These are phyloP conservation scores for Trypanosoma congolense DNA, from an alignment of 208 protist genomes.

Conservation along the genomic window DNA sequence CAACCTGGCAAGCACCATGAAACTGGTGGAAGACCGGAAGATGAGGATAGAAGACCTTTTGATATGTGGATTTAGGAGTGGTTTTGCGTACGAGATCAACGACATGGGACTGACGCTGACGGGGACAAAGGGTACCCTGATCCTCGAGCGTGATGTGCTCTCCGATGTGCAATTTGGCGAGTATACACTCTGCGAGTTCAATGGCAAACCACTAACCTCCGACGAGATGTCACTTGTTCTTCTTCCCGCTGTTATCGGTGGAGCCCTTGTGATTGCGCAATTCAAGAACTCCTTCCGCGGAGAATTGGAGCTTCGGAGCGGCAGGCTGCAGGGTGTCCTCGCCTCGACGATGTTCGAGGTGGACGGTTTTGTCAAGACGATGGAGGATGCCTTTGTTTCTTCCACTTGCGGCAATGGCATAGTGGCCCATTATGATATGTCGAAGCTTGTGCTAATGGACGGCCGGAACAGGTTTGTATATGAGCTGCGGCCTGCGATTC, in stretches of 20 bases:
- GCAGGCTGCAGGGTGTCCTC: constrained; percentile 38
- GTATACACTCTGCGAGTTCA: constrained; percentile 49
- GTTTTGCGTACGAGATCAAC: constrained; percentile 36
- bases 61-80: constrained; percentile 34
- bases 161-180: constrained; percentile 48
- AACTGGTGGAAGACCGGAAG: constrained; percentile 31
- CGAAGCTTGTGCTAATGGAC: constrained; percentile 35
- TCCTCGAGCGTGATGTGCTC: constrained; percentile 31
- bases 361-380: constrained; percentile 22
- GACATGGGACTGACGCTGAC: constrained; percentile 43
- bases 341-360: constrained; percentile 38
- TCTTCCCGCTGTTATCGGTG: constrained; percentile 29
- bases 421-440: constrained; percentile 29
- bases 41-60: constrained; percentile 48
- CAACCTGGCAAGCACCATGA: constrained; percentile 33
- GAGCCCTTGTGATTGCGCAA: constrained; percentile 41
- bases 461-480: constrained; percentile 27
- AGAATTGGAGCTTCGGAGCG: constrained; percentile 40
- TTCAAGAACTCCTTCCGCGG: constrained; percentile 55
- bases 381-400: constrained; percentile 40
- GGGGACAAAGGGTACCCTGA: constrained; percentile 36
- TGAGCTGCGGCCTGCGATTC: constrained; percentile 35
- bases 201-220: constrained; percentile 34
- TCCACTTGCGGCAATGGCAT: constrained; percentile 37
- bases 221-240: constrained; percentile 45